These are phyloP conservation scores for Hydrangea macrophylla DNA, from an alignment of 148 eudicot genomes.

Conservation along the genomic window DNA sequence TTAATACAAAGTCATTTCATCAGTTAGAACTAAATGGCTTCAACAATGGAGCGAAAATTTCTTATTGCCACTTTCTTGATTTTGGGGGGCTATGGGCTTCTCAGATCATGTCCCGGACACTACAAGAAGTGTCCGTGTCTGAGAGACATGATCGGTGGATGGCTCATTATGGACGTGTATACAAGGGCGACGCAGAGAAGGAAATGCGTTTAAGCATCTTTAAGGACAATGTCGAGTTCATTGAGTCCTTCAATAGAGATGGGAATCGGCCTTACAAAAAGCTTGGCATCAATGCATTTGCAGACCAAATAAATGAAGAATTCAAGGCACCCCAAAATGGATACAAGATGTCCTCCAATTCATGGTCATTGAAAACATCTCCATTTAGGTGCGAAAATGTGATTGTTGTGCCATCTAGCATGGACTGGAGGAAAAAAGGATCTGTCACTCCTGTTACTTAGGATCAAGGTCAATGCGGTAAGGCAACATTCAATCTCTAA, in stretches of 20 bases:
- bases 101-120: not conserved
- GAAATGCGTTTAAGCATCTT: slow-evolving; percentile 16
- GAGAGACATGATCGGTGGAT: slow-evolving; percentile 19
- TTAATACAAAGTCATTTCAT: not conserved
- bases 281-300: slow-evolving; percentile 13
- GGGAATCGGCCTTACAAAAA: slow-evolving; percentile 9
- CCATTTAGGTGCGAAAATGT: slow-evolving; percentile 14
- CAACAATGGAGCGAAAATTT: not conserved
- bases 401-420: slow-evolving; percentile 9
- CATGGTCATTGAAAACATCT: not conserved
- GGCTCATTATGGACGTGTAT: slow-evolving; percentile 6
- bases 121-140: slow-evolving; percentile 1
- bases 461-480: slow-evolving; percentile 24
- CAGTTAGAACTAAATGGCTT: slow-evolving; percentile 1
- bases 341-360: slow-evolving; percentile 6
- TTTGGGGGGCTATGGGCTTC: slow-evolving; percentile 12
- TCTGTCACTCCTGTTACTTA: slow-evolving; percentile 18
- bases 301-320: slow-evolving; percentile 17
- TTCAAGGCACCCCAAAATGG: slow-evolving; percentile 12
- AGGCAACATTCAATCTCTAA: not conserved
- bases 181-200: slow-evolving; percentile 10
- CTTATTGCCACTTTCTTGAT: not conserved
- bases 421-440: slow-evolving; percentile 21
- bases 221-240: slow-evolving; percentile 18
- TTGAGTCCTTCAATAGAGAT: slow-evolving; percentile 12